phyloP scores from a whole-genome alignment of 139 green algal species.

The Diplosphaera chodatii region DNA sequence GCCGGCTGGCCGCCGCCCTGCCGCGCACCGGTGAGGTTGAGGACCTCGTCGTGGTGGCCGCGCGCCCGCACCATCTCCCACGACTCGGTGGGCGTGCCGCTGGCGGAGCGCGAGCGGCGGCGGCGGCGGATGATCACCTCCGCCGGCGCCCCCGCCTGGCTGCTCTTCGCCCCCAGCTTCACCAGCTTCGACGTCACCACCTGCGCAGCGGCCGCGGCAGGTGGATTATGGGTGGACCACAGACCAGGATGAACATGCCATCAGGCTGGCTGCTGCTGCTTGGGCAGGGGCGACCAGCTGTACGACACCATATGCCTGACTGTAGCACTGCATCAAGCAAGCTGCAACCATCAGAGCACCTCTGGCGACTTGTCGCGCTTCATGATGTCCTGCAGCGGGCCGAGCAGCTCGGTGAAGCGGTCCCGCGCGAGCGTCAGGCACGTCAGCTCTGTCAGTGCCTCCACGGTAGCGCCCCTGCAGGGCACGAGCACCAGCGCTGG shows the following conservation, averaged over 20 bases:
- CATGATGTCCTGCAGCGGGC: constrained; percentile 80
- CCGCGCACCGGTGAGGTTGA: constrained; percentile 45
- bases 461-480: constrained; percentile 60
- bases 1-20: no score
- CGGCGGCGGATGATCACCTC: constrained; percentile 69
- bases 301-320: no score
- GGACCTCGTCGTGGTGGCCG: constrained; percentile 85
- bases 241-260: no score
- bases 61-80: constrained; percentile 78
- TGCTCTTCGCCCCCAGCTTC: constrained; percentile 48
- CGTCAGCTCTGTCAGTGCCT: constrained; percentile 64
- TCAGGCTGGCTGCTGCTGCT: no score
- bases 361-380: constrained; percentile 68
- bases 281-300: no score
- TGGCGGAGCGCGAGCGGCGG: constrained; percentile 41
- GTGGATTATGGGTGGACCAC: no score
- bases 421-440: constrained; percentile 73
- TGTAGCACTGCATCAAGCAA: no score
- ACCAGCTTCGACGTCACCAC: constrained; percentile 74
- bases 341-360: no score
- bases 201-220: no score
- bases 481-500: no score
- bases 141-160: constrained; percentile 47
- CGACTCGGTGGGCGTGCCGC: constrained; percentile 19
- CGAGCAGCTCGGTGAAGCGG: constrained; percentile 80